Percentiles rank a stretch among this genome's conserved stretches.
These are phyloP conservation scores for Diaporthe capsici DNA, from an alignment of 2,329 filamentous ascomycete genomes.

Conservation along the genomic window DNA sequence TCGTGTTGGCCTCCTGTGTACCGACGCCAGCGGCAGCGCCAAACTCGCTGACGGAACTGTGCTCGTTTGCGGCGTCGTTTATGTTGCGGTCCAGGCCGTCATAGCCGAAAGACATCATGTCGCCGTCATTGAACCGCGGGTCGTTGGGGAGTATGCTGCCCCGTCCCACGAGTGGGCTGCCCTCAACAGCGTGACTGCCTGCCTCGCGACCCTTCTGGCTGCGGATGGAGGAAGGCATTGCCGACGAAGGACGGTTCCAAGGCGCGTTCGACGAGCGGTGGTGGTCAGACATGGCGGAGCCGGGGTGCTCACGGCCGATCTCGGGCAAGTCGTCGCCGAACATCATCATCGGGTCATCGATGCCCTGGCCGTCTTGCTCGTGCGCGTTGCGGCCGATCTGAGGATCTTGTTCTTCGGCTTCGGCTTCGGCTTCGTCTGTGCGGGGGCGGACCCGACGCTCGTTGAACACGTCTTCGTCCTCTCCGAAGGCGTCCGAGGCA, in stretches of 20 bases:
- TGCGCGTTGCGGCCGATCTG: background rate
- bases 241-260: slow-evolving; percentile 66
- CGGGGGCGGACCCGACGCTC: slow-evolving; percentile 57
- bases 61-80: slow-evolving; percentile 44
- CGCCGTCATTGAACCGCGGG: slow-evolving; percentile 63
- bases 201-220: slow-evolving; percentile 56
- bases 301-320: slow-evolving; percentile 47
- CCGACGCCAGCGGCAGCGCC: slow-evolving; percentile 42
- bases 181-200: slow-evolving; percentile 48
- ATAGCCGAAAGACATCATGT: slow-evolving; percentile 50
- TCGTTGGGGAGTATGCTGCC: slow-evolving; percentile 55
- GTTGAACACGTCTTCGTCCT: slow-evolving; percentile 51
- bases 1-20: slow-evolving; percentile 46
- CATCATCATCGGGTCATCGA: slow-evolving; percentile 41
- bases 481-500: slow-evolving; percentile 60
- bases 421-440: slow-evolving; percentile 47
- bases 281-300: slow-evolving; percentile 41
- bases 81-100: slow-evolving; percentile 51
- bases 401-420: slow-evolving; percentile 40
- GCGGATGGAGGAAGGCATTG: slow-evolving; percentile 62
- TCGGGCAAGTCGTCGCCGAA: slow-evolving; percentile 45
- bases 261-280: slow-evolving; percentile 61
- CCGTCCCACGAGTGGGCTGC: slow-evolving; percentile 57
- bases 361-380: slow-evolving; percentile 44
- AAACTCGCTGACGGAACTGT: slow-evolving; percentile 49